phyloP scores from a whole-genome alignment of 352 stramenopile genomes.

The Globisporangium solare region DNA sequence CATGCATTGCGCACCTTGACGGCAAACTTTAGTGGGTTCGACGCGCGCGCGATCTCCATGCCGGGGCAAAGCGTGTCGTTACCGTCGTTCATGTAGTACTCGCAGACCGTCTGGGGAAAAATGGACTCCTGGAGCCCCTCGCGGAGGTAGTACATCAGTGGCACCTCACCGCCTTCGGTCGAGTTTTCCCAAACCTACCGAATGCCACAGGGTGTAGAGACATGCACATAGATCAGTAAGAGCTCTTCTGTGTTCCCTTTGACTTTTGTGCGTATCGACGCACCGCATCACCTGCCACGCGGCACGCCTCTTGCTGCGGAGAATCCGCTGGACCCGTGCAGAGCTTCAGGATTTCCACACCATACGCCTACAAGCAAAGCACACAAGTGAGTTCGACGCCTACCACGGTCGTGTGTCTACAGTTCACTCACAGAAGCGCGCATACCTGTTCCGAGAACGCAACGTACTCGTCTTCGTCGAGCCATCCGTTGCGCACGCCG shows the following conservation, averaged over 20 bases:
- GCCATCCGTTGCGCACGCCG: constrained; percentile 60
- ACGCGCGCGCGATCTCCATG: constrained; percentile 40
- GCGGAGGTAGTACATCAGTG: constrained; percentile 73
- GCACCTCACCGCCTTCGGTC: constrained; percentile 70
- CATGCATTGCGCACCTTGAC: constrained; percentile 35
- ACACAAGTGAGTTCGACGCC: neutral
- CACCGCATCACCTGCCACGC: constrained; percentile 61
- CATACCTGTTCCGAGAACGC: constrained; percentile 71
- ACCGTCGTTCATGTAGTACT: constrained; percentile 55
- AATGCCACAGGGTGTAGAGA: too few relatives aligned
- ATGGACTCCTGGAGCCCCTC: constrained; percentile 69
- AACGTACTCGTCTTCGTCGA: constrained; percentile 65
- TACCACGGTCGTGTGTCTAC: neutral
- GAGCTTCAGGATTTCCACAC: constrained; percentile 62
- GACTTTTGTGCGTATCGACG: too few relatives aligned
- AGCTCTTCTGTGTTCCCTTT: too few relatives aligned
- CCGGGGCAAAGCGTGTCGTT: constrained; percentile 69
- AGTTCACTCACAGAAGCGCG: neutral
- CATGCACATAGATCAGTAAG: too few relatives aligned
- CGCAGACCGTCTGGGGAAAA: constrained; percentile 63
- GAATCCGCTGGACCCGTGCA: constrained; percentile 61
- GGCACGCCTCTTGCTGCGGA: constrained; percentile 61
- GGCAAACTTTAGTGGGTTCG: constrained; percentile 66
- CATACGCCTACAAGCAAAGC: constrained; percentile 41
- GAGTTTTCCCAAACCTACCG: constrained; percentile 57